A percentile compares a stretch with the other conserved stretches of the same genome.
These are phyloP conservation scores for Ottelia alismoides DNA, from an alignment of 106 monocot species.

Conservation along the genomic window DNA sequence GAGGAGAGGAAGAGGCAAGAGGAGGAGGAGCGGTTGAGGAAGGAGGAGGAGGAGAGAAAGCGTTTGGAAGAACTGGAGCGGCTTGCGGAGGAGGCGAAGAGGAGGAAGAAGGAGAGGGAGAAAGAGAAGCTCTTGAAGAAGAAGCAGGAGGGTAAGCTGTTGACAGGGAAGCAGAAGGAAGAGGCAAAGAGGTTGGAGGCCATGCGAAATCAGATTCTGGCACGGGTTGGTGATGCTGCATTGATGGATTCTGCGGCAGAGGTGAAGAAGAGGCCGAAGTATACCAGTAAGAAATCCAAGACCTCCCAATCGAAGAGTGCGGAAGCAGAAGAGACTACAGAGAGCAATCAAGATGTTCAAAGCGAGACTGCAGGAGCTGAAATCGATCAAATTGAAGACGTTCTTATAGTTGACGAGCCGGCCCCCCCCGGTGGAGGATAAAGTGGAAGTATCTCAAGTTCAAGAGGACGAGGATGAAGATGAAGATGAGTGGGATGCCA, in stretches of 20 bases:
- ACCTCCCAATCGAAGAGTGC: constrained; percentile 15
- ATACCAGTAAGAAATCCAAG: constrained; percentile 47
- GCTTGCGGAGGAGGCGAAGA: constrained; percentile 61
- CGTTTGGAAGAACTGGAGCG: constrained; percentile 55
- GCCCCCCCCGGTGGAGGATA: constrained; percentile 12
- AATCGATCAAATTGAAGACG: constrained; percentile 27
- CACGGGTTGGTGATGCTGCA: constrained; percentile 14
- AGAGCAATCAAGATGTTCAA: not conserved
- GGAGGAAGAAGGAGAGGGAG: constrained; percentile 80
- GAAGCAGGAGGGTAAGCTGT: constrained; percentile 73
- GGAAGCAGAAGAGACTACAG: constrained; percentile 13
- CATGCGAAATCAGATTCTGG: constrained; percentile 66
- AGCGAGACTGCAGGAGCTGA: constrained; percentile 5
- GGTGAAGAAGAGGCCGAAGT: constrained; percentile 70
- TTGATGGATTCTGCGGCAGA: constrained; percentile 25
- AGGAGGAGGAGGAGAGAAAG: constrained; percentile 73
- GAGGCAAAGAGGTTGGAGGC: constrained; percentile 59
- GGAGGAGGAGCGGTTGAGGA: constrained; percentile 70
- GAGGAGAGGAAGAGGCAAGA: constrained; percentile 73
- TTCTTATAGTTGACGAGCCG: too few relatives aligned
- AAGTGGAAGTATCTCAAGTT: not conserved
- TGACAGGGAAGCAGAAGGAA: constrained; percentile 81
- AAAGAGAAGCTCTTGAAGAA: constrained; percentile 79
- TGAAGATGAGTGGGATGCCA: constrained; percentile 94
- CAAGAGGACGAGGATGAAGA: constrained; percentile 28